phyloP scores from a whole-genome alignment of 768 basidiomycete species.

The Trametes villosa region DNA sequence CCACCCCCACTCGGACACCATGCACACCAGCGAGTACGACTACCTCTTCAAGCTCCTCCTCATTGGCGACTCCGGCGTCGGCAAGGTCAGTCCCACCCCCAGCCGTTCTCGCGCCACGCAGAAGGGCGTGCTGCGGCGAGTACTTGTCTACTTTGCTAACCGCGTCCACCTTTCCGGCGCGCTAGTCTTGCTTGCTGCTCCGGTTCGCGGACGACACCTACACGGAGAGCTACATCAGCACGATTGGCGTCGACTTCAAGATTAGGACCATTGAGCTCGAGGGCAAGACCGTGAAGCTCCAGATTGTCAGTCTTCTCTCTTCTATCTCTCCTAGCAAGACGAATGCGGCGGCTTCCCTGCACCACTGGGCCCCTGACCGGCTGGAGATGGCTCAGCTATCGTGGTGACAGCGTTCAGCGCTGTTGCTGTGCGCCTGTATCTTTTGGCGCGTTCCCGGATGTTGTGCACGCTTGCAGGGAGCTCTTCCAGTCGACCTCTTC shows the following conservation, averaged over 20 bases:
- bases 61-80: slow-evolving; percentile 95
- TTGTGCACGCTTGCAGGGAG: not conserved
- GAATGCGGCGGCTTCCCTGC: slow-evolving; percentile 4
- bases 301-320: slow-evolving; percentile 74
- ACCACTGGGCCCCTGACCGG: not conserved
- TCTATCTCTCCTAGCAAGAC: not conserved
- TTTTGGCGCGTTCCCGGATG: slow-evolving; percentile 4
- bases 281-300: slow-evolving; percentile 97
- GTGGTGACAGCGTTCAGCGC: slow-evolving; percentile 1
- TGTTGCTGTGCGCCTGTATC: slow-evolving; percentile 9
- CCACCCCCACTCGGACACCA: slow-evolving; percentile 39
- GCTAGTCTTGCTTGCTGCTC: slow-evolving; percentile 86
- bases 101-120: not conserved
- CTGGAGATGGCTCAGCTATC: not conserved
- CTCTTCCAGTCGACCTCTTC: not conserved
- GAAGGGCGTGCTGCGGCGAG: slow-evolving; percentile 8
- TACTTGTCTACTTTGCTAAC: slow-evolving; percentile 4
- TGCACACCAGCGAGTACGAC: slow-evolving; percentile 95
- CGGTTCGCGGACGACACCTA: slow-evolving; percentile 97
- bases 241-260: slow-evolving; percentile 99
- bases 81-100: slow-evolving; percentile 59
- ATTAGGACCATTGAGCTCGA: slow-evolving; percentile 98
- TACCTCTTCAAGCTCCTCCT: slow-evolving; percentile 96
- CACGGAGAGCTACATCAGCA: slow-evolving; percentile 96
- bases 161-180: not conserved